Conservation (phyloP, 331 rosid genomes). For the Acacia concinna region DNA sequence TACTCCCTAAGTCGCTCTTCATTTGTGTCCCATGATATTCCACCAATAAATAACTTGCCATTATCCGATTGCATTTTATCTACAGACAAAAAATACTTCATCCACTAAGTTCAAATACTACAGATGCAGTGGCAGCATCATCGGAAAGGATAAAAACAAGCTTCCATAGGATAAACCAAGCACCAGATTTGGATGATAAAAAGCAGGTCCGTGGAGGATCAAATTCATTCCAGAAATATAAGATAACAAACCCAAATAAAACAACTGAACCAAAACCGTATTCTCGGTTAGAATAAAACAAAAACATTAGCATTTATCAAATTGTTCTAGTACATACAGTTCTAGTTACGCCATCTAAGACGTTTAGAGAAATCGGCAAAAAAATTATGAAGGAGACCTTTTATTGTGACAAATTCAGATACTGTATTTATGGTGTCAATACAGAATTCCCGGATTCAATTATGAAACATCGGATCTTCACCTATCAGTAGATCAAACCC, state of each 20-base stretch:
- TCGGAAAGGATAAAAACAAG: conserved; percentile 23
- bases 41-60: conserved; percentile 93
- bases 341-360: conserved; percentile 39
- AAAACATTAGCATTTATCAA: conserved; percentile 37
- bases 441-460: conserved; percentile 60
- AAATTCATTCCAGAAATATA: conserved; percentile 33
- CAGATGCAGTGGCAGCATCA: conserved; percentile 44
- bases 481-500: conserved; percentile 58
- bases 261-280: conserved; percentile 21
- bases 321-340: conserved; percentile 30
- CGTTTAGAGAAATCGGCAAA: conserved; percentile 24
- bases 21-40: conserved; percentile 98
- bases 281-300: conserved; percentile 19
- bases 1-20: conserved; percentile 96
- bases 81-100: conserved; percentile 44
- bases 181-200: conserved; percentile 16
- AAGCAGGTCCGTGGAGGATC: conserved; percentile 39
- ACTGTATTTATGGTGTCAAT: conserved; percentile 49
- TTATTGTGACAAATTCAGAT: conserved; percentile 45
- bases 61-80: conserved; percentile 93
- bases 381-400: conserved; percentile 48
- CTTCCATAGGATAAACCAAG: not conserved
- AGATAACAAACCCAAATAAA: not conserved
- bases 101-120: conserved; percentile 36
- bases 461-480: conserved; percentile 66